These are phyloP conservation scores for Venturia oleaginea DNA, from an alignment of 2,329 filamentous ascomycete genomes.

Conservation along the genomic window DNA sequence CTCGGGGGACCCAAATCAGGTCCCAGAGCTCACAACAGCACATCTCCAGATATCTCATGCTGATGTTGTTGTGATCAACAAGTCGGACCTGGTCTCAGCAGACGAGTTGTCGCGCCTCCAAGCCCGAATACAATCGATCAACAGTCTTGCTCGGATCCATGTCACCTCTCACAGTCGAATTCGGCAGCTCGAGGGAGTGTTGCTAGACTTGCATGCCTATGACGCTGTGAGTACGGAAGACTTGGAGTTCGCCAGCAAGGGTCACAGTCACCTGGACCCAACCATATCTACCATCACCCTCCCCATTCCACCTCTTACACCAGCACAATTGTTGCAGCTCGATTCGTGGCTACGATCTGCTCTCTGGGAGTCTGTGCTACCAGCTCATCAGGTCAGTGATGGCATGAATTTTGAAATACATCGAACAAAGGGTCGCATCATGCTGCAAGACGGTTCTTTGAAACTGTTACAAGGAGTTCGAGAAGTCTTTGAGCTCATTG, in stretches of 20 bases:
- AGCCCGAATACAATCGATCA: slow-evolving; percentile 71
- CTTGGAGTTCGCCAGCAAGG: slow-evolving; percentile 62
- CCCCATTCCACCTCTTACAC: slow-evolving; percentile 50
- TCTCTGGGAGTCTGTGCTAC: slow-evolving; percentile 69
- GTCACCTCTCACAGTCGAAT: slow-evolving; percentile 72
- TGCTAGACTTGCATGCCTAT: slow-evolving; percentile 89
- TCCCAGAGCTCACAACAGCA: slow-evolving; percentile 75
- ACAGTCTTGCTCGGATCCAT: slow-evolving; percentile 76
- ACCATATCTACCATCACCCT: slow-evolving; percentile 79
- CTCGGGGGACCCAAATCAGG: slow-evolving; percentile 44
- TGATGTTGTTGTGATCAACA: slow-evolving; percentile 91
- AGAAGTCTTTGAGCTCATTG: slow-evolving; percentile 86
- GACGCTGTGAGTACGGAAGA: slow-evolving; percentile 59
- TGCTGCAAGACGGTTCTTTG: slow-evolving; percentile 52
- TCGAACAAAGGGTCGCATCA: slow-evolving; percentile 72
- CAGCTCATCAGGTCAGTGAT: slow-evolving; percentile 21
- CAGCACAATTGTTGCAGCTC: slow-evolving; percentile 51
- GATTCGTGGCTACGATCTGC: slow-evolving; percentile 77
- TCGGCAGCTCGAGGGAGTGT: slow-evolving; percentile 71
- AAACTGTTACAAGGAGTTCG: slow-evolving; percentile 86
- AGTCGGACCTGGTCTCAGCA: slow-evolving; percentile 70
- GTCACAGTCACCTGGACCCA: slow-evolving; percentile 84
- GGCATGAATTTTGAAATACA: slow-evolving; percentile 63
- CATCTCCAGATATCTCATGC: slow-evolving; percentile 96
- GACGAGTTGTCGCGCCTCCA: slow-evolving; percentile 61